These are phyloP conservation scores for Phylloporus rhodoxanthus DNA, from an alignment of 768 basidiomycete genomes.

Conservation along the genomic window DNA sequence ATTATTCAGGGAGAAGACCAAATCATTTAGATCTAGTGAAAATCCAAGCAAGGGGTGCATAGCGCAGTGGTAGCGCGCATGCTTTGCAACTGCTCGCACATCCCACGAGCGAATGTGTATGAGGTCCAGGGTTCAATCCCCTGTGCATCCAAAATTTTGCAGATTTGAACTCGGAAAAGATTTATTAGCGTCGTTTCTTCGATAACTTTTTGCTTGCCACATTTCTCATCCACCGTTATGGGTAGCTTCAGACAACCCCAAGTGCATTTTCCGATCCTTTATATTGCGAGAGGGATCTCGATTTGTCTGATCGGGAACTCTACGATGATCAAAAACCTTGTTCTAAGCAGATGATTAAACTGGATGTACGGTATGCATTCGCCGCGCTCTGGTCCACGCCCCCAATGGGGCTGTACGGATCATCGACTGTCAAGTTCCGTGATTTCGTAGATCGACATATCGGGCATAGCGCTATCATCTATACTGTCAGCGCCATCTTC, in stretches of 20 bases:
- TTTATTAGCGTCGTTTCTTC: no score
- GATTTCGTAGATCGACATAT: neutral
- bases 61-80: constrained; percentile 37
- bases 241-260: no score
- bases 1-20: no score
- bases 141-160: constrained; percentile 31
- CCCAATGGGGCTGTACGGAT: neutral
- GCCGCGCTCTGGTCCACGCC: neutral
- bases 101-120: constrained; percentile 24
- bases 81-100: constrained; percentile 28
- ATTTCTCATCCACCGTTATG: no score
- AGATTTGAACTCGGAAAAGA: no score
- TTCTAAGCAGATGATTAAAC: constrained; percentile 11
- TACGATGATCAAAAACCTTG: neutral
- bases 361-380: constrained; percentile 6
- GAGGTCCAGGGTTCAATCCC: constrained; percentile 26
- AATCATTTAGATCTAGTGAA: no score
- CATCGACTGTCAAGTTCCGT: constrained; percentile 4
- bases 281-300: neutral
- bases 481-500: neutral
- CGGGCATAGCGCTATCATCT: neutral
- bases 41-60: constrained; percentile 10
- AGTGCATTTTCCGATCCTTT: neutral
- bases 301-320: neutral
- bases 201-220: no score